Conservation (phyloP, 2,329 filamentous ascomycete species). For the Aureobasidium sp. region DNA sequence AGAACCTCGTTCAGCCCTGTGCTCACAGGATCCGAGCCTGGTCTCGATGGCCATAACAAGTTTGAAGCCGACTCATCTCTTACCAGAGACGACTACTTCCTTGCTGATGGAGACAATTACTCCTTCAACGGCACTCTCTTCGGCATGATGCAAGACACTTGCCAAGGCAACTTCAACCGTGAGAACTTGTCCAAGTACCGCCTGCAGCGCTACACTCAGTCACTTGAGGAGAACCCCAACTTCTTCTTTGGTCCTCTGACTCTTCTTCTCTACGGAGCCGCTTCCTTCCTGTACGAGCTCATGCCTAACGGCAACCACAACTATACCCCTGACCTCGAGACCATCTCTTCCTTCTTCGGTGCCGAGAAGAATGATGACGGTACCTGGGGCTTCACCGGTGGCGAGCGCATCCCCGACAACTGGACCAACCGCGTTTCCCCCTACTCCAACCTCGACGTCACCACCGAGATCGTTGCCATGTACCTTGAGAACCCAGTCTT, state of each 20-base stretch:
- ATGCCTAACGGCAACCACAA: slow-evolving; percentile 28
- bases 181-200: slow-evolving; percentile 31
- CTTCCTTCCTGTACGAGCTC: slow-evolving; percentile 37
- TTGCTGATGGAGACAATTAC: slow-evolving; percentile 29
- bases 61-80: slow-evolving; percentile 35
- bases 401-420: slow-evolving; percentile 34
- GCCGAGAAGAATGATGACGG: slow-evolving; percentile 31
- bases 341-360: slow-evolving; percentile 34
- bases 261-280: slow-evolving; percentile 34
- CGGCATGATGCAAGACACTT: slow-evolving; percentile 28
- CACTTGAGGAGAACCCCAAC: slow-evolving; percentile 29
- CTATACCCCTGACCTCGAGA: slow-evolving; percentile 27
- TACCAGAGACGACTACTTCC: slow-evolving; percentile 35
- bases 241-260: slow-evolving; percentile 36
- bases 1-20: slow-evolving; percentile 29
- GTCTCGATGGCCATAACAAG: slow-evolving; percentile 38
- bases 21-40: slow-evolving; percentile 31
- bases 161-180: slow-evolving; percentile 29
- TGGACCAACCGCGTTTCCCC: slow-evolving; percentile 30
- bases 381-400: slow-evolving; percentile 29
- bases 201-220: slow-evolving; percentile 32
- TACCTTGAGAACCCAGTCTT: slow-evolving; percentile 36
- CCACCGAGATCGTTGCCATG: slow-evolving; percentile 31
- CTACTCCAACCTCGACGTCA: slow-evolving; percentile 30
- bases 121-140: slow-evolving; percentile 35